Conservation (phyloP, 2,329 filamentous ascomycete species). For the Calycina herbarum region DNA sequence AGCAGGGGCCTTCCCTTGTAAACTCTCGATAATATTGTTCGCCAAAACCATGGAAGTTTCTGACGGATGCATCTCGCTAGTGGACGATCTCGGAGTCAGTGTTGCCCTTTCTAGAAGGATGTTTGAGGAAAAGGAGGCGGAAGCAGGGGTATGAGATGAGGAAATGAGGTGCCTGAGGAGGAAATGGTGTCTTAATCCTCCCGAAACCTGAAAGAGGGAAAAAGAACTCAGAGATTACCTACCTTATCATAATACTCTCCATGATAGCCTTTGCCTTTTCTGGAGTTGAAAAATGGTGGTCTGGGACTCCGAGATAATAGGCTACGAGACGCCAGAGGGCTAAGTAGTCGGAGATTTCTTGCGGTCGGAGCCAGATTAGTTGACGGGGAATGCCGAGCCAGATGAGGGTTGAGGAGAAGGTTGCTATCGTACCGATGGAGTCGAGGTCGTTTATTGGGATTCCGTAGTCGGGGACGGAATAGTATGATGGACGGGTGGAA, state of each 20-base stretch:
- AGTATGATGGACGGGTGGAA: constrained; percentile 59
- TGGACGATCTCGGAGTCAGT: too few species aligned
- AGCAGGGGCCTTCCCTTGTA: constrained; percentile 65
- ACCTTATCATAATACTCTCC: constrained; percentile 57
- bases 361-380: constrained; percentile 62
- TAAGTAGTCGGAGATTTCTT: constrained; percentile 68
- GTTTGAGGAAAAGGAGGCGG: too few species aligned
- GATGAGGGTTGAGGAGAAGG: constrained; percentile 67
- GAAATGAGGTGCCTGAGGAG: too few species aligned
- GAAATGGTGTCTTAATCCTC: too few species aligned
- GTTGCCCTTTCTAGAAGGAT: too few species aligned
- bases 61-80: constrained; percentile 59
- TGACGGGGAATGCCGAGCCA: constrained; percentile 71
- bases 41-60: constrained; percentile 63
- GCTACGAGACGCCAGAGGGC: constrained; percentile 76
- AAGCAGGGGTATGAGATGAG: too few species aligned
- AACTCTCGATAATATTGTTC: constrained; percentile 71
- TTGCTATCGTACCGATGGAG: constrained; percentile 68
- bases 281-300: constrained; percentile 57
- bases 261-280: constrained; percentile 60
- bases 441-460: constrained; percentile 77
- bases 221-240: too few species aligned
- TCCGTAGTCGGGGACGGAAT: constrained; percentile 57
- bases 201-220: too few species aligned
- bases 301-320: constrained; percentile 69